Percentiles rank a stretch among this genome's conserved stretches.
Evolutionary conservation across 83 land plant species (phyloP).

Genomic region (Diphasiastrum complanatum): DNA sequence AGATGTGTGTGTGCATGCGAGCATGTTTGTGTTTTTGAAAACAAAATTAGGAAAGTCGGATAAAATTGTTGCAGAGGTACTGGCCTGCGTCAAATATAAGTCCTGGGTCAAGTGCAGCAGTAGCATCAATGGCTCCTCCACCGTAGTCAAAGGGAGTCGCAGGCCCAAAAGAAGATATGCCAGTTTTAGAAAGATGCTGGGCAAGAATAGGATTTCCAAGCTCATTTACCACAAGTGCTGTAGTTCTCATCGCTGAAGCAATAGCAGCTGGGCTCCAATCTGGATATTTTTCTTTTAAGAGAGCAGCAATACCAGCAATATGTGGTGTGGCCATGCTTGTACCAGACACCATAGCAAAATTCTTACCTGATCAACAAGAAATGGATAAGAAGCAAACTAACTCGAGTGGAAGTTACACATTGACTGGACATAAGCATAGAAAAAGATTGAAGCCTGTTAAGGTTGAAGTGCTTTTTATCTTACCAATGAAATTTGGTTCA

Average conservation of each 20-base stretch:
- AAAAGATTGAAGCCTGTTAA: not conserved
- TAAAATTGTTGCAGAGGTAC: not conserved
- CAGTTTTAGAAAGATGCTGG: slow-evolving; percentile 51
- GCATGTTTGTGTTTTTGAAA: not conserved
- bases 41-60: not conserved
- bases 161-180: slow-evolving; percentile 30
- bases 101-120: slow-evolving; percentile 83
- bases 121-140: slow-evolving; percentile 69
- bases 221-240: slow-evolving; percentile 49
- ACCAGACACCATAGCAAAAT: slow-evolving; percentile 80
- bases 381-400: not conserved
- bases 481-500: slow-evolving; percentile 71
- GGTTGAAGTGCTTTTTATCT: not conserved
- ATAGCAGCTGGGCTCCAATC: slow-evolving; percentile 83
- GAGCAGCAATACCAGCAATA: slow-evolving; percentile 85
- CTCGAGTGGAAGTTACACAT: not conserved
- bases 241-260: slow-evolving; percentile 82
- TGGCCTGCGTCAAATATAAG: slow-evolving; percentile 79
- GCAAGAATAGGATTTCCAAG: slow-evolving; percentile 60
- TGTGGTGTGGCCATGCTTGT: slow-evolving; percentile 96
- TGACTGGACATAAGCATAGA: not conserved
- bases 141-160: slow-evolving; percentile 91
- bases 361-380: slow-evolving; percentile 47
- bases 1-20: no score
- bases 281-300: slow-evolving; percentile 66